Evolutionary conservation across 225 moss, liverwort and hornwort species (phyloP).

Genomic region (Polytrichum commune): DNA sequence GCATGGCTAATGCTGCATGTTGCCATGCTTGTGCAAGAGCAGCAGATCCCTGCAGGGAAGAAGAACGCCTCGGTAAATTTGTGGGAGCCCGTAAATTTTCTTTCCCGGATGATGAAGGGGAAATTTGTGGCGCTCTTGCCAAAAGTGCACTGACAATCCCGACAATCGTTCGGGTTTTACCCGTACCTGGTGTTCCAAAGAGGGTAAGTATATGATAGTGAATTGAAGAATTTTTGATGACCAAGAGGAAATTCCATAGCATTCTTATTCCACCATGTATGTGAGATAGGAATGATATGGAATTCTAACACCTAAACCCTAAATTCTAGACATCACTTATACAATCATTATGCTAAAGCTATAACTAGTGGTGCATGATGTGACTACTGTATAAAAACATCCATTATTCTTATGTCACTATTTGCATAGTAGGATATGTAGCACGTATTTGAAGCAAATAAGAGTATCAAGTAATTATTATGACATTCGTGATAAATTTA

Average conservation of each 20-base stretch:
- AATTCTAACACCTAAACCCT: no score
- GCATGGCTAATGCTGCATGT: conserved; percentile 81
- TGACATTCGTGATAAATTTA: no score
- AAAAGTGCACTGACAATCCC: conserved; percentile 88
- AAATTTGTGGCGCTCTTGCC: conserved; percentile 41
- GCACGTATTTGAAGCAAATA: no score
- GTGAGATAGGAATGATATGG: neutral
- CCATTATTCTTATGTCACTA: no score
- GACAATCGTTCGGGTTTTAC: conserved; percentile 91
- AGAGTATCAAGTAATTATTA: no score
- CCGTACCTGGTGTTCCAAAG: conserved; percentile 54
- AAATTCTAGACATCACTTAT: no score
- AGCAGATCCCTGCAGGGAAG: conserved; percentile 50
- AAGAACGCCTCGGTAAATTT: conserved; percentile 10
- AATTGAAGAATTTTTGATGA: no score
- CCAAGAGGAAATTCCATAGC: neutral
- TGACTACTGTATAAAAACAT: no score
- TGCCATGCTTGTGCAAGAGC: conserved; percentile 83
- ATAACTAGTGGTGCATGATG: no score
- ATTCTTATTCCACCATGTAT: neutral
- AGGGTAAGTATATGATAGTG: neutral
- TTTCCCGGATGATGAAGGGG: conserved; percentile 17
- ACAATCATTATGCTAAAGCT: no score
- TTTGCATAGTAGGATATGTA: no score
- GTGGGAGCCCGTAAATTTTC: conserved; percentile 33